Percentiles rank a stretch among this genome's conserved stretches.
These are phyloP conservation scores for Salvia hispanica DNA, from an alignment of 257 asterid species.

Conservation along the genomic window DNA sequence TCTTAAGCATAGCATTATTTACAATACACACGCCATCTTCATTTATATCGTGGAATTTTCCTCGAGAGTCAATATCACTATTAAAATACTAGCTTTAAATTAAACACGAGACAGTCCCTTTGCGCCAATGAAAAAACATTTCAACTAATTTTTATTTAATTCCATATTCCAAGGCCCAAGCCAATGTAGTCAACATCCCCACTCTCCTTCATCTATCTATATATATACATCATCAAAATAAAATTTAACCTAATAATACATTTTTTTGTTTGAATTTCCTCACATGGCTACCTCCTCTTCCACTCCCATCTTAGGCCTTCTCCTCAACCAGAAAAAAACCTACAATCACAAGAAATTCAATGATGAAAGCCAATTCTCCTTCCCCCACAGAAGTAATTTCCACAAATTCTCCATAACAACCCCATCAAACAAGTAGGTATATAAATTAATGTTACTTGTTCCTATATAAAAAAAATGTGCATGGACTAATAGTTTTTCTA, in stretches of 20 bases:
- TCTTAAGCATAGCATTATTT: too few relatives aligned
- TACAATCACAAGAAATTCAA: background rate
- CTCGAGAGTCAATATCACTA: background rate
- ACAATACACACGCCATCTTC: too few relatives aligned
- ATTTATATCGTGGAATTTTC: too few relatives aligned
- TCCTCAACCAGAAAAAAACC: background rate
- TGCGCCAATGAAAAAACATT: background rate
- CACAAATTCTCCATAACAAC: background rate
- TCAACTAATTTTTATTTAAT: background rate
- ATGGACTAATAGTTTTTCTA: background rate
- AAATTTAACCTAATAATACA: background rate
- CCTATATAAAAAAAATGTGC: background rate
- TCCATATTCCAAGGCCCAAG: background rate
- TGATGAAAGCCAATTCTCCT: background rate
- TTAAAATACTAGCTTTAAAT: background rate
- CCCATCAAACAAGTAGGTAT: conserved; percentile 1
- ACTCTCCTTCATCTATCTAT: background rate
- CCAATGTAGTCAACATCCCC: conserved; percentile 4
- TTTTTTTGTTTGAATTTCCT: background rate
- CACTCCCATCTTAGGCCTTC: background rate
- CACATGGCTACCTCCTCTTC: conserved; percentile 32
- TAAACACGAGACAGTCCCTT: background rate
- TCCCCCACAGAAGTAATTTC: background rate
- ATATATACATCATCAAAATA: background rate
- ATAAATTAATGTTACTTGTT: background rate